Percentiles rank a stretch among this genome's conserved stretches.
Conservation (phyloP, 2,329 filamentous ascomycete species). For the Penicillium sp. region DNA sequence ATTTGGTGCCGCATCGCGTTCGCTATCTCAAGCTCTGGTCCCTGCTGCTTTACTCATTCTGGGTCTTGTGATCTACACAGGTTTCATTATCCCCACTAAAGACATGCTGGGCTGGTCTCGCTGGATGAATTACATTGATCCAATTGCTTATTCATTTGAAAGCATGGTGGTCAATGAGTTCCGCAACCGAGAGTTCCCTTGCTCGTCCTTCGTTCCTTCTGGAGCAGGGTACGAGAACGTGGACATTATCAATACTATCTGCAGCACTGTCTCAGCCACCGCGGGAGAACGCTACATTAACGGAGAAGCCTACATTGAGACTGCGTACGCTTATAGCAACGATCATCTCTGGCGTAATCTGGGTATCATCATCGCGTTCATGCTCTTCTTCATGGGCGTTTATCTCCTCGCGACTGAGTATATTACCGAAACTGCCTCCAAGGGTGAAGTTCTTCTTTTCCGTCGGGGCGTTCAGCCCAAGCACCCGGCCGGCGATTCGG, state of each 20-base stretch:
- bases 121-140: slow-evolving; percentile 79
- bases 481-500: background rate
- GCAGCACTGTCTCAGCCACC: slow-evolving; percentile 23
- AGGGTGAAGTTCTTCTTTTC: slow-evolving; percentile 32
- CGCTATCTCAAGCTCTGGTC: slow-evolving; percentile 51
- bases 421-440: slow-evolving; percentile 27
- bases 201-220: background rate
- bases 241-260: background rate
- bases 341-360: slow-evolving; percentile 8
- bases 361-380: slow-evolving; percentile 6
- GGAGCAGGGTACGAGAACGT: background rate
- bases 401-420: slow-evolving; percentile 27
- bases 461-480: background rate
- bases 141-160: slow-evolving; percentile 72
- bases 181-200: slow-evolving; percentile 61
- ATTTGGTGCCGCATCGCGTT: slow-evolving; percentile 65
- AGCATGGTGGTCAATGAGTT: slow-evolving; percentile 89
- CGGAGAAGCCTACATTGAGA: background rate
- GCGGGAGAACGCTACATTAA: background rate
- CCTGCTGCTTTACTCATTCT: slow-evolving; percentile 54
- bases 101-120: slow-evolving; percentile 67
- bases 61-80: slow-evolving; percentile 50
- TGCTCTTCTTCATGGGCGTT: slow-evolving; percentile 5
- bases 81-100: slow-evolving; percentile 29
- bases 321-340: background rate